Evolutionary conservation across 805 yeast species (phyloP).

Genomic region (Torulaspora indica): DNA sequence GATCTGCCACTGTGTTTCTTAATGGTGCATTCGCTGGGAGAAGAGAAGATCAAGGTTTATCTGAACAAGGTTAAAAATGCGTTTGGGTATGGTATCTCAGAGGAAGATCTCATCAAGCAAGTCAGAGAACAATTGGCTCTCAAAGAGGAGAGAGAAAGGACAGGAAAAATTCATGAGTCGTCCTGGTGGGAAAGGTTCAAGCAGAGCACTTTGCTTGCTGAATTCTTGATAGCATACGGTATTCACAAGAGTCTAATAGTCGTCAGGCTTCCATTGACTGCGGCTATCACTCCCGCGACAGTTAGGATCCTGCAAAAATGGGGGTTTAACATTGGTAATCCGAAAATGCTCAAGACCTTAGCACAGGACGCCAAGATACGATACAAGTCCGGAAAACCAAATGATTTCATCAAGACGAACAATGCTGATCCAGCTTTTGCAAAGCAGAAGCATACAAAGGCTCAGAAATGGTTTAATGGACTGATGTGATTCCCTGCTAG

Average conservation of each 20-base stretch:
- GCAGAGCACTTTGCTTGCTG: constrained; percentile 59
- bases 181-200: constrained; percentile 30
- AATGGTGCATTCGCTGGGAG: constrained; percentile 82
- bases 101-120: constrained; percentile 40
- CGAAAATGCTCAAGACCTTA: constrained; percentile 42
- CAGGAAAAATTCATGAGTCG: constrained; percentile 13
- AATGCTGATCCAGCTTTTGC: constrained; percentile 41
- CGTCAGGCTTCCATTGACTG: constrained; percentile 82
- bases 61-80: constrained; percentile 56
- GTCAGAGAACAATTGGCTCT: constrained; percentile 32
- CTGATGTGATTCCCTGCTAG: constrained; percentile 21
- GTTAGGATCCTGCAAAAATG: constrained; percentile 60
- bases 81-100: constrained; percentile 57
- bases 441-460: constrained; percentile 37
- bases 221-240: constrained; percentile 86
- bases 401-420: constrained; percentile 41
- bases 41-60: constrained; percentile 65
- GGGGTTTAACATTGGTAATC: constrained; percentile 62
- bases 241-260: constrained; percentile 83
- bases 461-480: constrained; percentile 35
- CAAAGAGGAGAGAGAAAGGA: constrained; percentile 22
- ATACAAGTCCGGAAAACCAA: constrained; percentile 32
- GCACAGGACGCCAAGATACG: constrained; percentile 35
- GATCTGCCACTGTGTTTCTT: constrained; percentile 83
- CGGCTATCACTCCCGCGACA: constrained; percentile 82